Evolutionary conservation across 495 filamentous ascomycete species (phyloP), one percentile per base, ranked within the genome.

Genomic region (Lophiostoma macrostomum): DNA sequence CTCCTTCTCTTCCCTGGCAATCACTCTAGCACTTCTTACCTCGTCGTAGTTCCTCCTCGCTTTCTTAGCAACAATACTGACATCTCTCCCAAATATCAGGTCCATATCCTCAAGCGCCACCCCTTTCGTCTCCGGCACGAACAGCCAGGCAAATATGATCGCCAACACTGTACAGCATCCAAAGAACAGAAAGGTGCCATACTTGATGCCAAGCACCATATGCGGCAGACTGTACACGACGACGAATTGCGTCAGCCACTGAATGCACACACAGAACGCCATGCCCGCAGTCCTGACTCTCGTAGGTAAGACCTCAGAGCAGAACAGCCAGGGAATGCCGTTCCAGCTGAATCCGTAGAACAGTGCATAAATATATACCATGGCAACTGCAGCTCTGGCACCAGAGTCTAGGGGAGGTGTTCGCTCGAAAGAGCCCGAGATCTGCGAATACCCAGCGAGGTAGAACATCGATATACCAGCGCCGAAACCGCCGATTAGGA

Each of bases 101-200:
- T 42, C 30, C 20, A 50, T 50, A 50, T 50, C 34, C 36, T 70
- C 67, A 0, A 70, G 60, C 10, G 61, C 61, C 4, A 67, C 52
- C 5, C 53, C 48, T 39, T 70, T 70, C 12, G 67, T 70, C 31
- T 70, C 67, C 11, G 65, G 65, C 2, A 67, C 32, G 2, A 70
- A 43, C 45, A 68, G 64, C 27, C 39, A 68, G 27, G 85, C 77
- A 61, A 86, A 89, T 55, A 81, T 41, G 34, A 83, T 76, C 20
- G 80, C 81, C 10, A 79, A 56, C 6, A 85, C 71, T 80, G 86
- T 86, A 58, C 87, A 69, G 0, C 75, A 76, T 1, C 83, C 83
- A 56, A 89, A 89, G 73, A 87, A 86, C 65, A 87, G 84, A 70
- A 86, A 89, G 3, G 86, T 84, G n/a, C 83, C 85, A 58, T 83